phyloP scores from a whole-genome alignment of 2,329 filamentous ascomycete species.

The Neonectria sp. region DNA sequence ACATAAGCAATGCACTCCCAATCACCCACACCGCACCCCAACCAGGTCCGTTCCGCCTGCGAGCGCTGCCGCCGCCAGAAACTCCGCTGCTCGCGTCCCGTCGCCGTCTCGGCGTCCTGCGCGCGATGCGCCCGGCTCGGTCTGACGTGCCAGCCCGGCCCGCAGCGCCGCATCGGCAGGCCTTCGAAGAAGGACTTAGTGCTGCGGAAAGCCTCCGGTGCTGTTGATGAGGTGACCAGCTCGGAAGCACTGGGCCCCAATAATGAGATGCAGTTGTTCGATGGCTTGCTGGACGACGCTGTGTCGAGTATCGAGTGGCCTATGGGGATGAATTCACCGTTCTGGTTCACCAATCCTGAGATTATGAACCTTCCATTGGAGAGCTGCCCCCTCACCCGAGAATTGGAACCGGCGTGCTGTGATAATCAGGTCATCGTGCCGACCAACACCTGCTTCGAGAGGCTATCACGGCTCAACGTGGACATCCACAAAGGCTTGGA shows the following conservation, averaged over 20 bases:
- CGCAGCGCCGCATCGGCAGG: constrained; percentile 51
- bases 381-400: constrained; percentile 35
- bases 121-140: constrained; percentile 49
- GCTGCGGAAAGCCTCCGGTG: constrained; percentile 26
- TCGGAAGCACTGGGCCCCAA: neutral
- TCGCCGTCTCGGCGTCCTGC: constrained; percentile 42
- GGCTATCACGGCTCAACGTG: constrained; percentile 41
- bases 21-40: constrained; percentile 46
- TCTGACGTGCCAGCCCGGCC: constrained; percentile 47
- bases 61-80: constrained; percentile 53
- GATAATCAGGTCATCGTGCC: constrained; percentile 32
- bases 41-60: constrained; percentile 52
- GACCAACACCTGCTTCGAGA: constrained; percentile 35
- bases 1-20: constrained; percentile 30
- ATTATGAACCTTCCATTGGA: constrained; percentile 40
- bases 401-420: constrained; percentile 21
- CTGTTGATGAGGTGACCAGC: neutral
- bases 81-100: constrained; percentile 49
- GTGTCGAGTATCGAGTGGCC: constrained; percentile 29
- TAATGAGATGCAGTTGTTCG: constrained; percentile 35
- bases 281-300: constrained; percentile 34
- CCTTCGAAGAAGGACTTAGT: constrained; percentile 44
- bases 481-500: constrained; percentile 41
- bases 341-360: constrained; percentile 27
- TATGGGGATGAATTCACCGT: constrained; percentile 14